A percentile compares a stretch with the other conserved stretches of the same genome.
Conservation (phyloP, 257 asterid species). For the Solanum medicagineum region DNA sequence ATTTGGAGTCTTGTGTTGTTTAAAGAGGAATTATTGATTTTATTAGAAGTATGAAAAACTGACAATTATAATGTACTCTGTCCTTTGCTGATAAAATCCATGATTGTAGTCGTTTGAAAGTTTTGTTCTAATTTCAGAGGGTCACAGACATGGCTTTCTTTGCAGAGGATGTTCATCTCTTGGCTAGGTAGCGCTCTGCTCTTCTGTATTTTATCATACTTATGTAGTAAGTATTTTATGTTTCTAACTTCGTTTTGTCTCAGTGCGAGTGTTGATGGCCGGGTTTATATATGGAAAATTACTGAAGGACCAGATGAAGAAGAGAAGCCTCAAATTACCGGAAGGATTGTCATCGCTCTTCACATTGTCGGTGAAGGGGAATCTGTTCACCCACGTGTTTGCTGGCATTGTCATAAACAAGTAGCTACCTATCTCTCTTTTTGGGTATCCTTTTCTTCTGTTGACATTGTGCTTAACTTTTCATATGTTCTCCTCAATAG, state of each 20-base stretch:
- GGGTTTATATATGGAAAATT: constrained; percentile 90
- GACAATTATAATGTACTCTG: background rate
- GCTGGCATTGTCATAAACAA: constrained; percentile 99
- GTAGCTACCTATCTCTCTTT: constrained; percentile 20
- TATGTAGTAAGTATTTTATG: background rate
- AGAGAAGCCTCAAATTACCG: constrained; percentile 84
- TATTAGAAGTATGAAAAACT: background rate
- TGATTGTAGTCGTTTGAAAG: background rate
- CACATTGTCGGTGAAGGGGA: constrained; percentile 82
- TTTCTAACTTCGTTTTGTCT: constrained; percentile 9
- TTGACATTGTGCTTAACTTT: background rate
- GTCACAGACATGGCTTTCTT: constrained; percentile 99
- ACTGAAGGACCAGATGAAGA: constrained; percentile 93
- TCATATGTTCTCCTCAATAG: constrained; percentile 22
- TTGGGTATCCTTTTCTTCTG: background rate
- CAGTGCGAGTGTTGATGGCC: constrained; percentile 98
- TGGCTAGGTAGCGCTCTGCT: constrained; percentile 64
- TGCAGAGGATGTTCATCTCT: constrained; percentile 95
- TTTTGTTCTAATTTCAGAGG: constrained; percentile 50
- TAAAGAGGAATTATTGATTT: background rate
- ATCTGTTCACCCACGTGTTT: constrained; percentile 85
- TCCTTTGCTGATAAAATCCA: background rate
- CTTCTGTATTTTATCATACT: background rate
- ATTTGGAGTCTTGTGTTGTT: background rate
- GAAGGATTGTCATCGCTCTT: constrained; percentile 61